Conservation (phyloP, 306 rosid genomes). For the Gynostemma pentaphyllum region DNA sequence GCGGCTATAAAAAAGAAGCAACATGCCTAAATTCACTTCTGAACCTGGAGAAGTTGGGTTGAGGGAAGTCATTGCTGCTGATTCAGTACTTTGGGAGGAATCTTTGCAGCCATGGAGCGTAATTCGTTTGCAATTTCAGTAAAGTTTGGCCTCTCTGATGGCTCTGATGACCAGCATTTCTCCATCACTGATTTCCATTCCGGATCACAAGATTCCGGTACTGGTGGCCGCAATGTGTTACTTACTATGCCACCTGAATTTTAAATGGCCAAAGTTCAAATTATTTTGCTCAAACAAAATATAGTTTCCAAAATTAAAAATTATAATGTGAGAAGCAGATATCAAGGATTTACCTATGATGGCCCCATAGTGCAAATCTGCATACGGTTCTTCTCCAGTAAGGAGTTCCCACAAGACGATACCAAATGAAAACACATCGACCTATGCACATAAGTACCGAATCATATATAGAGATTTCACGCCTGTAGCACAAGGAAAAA, state of each 20-base stretch:
- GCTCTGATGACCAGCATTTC: slow-evolving; percentile 83
- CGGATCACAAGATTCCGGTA: slow-evolving; percentile 60
- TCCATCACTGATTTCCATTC: slow-evolving; percentile 79
- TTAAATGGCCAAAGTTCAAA: neutral
- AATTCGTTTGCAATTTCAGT: slow-evolving; percentile 59
- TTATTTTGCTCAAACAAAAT: neutral
- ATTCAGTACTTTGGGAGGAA: slow-evolving; percentile 55
- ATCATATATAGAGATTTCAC: neutral
- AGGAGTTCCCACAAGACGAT: slow-evolving; percentile 89
- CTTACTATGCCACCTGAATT: slow-evolving; percentile 82
- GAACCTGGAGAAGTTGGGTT: slow-evolving; percentile 15
- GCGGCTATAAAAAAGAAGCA: neutral
- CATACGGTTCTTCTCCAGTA: slow-evolving; percentile 81
- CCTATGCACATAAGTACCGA: slow-evolving; percentile 24
- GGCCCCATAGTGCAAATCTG: slow-evolving; percentile 81
- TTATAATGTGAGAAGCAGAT: neutral
- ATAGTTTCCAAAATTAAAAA: neutral
- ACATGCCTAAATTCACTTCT: slow-evolving; percentile 24
- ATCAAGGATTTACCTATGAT: slow-evolving; percentile 49
- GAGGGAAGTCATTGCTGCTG: slow-evolving; percentile 40
- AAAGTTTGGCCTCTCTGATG: slow-evolving; percentile 72
- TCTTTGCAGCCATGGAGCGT: slow-evolving; percentile 57
- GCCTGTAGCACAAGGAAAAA: neutral
- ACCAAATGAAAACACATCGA: slow-evolving; percentile 80
- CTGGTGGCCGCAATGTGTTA: slow-evolving; percentile 72